Evolutionary conservation across 2,329 filamentous ascomycete species (phyloP), one percentile per base, ranked within the genome.

Genomic region (Hymenoscyphus fraxineus): DNA sequence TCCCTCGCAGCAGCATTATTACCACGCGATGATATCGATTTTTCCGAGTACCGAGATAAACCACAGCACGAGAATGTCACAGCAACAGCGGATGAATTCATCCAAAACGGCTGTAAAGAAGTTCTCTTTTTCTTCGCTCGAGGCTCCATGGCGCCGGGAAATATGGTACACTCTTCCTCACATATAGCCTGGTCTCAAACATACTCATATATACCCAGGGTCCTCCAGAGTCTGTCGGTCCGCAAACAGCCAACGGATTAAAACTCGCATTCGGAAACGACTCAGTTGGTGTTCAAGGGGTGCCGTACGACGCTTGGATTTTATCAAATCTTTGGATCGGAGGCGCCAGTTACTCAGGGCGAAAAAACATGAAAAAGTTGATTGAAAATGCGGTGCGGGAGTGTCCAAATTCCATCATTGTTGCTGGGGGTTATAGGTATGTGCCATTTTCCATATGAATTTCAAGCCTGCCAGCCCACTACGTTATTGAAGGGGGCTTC

Each of bases 41-140:
- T 51, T 51, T 6, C 7, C 35, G 9, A 35, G 35, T 35, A 35
- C 35, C 6, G 4, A 35, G 9, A 35, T 35, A 7, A 3, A 35
- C 6, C 35, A 35, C 35, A 35, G 9, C 2, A 35, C 35, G 35
- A 3, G 35, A 6, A 35, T 7, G 35, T 4, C 6, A 35, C 35
- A 51, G 44, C 22, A n/a, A 61, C 62, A 19, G 60, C 58, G 0
- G 66, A 67, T 16, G 68, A 70, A 22, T 67, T 62, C 41, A 66
- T 59, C 6, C 13, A 61, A 27, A 59, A 64, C 31, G 68, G 64
- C 7, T 82, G 80, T 72, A 75, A 73, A 67, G 73, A 76, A 38
- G 72, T 81, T 27, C 75, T 80, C 60, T 80, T 81, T 66, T 79
- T 81, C 63, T 81, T 78, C 66, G 79, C 80, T 44, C 78, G 80